Evolutionary conservation across 306 rosid species (phyloP).

Genomic region (Trifolium fragiferum): DNA sequence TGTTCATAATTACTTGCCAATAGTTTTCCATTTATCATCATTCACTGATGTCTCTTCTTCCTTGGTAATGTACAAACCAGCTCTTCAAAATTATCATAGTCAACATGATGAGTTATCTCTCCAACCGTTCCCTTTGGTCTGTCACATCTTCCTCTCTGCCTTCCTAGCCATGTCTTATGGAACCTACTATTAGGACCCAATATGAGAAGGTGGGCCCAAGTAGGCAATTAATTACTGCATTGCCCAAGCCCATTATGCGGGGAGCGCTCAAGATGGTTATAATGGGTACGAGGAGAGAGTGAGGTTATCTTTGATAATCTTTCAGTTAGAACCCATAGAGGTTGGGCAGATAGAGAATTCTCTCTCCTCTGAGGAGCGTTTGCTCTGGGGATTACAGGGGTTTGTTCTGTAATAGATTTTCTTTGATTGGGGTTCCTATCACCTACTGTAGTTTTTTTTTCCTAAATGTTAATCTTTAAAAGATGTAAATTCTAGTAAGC

Average conservation of each 20-base stretch:
- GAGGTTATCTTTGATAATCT: background rate
- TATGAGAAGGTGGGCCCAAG: background rate
- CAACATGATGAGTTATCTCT: background rate
- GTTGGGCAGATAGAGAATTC: no score
- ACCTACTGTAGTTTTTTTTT: background rate
- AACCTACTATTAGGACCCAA: background rate
- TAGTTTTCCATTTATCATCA: background rate
- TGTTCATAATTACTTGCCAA: background rate
- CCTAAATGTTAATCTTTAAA: background rate
- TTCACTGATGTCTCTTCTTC: conserved; percentile 3
- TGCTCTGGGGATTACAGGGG: no score
- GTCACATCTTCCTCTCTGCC: conserved; percentile 8
- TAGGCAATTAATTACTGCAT: background rate
- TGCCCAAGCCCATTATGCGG: background rate
- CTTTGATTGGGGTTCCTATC: no score
- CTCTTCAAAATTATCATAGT: background rate
- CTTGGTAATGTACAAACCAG: conserved; percentile 10
- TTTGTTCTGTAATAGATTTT: no score
- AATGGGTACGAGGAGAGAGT: background rate
- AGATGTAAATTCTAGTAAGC: background rate
- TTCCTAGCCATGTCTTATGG: background rate
- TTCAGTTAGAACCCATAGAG: no score
- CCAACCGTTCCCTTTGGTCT: background rate
- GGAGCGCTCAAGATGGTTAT: background rate
- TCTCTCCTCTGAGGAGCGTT: no score